Percentiles rank a stretch among this genome's conserved stretches.
Evolutionary conservation across 2,329 filamentous ascomycete species (phyloP).

Genomic region (Epichloe festucae): DNA sequence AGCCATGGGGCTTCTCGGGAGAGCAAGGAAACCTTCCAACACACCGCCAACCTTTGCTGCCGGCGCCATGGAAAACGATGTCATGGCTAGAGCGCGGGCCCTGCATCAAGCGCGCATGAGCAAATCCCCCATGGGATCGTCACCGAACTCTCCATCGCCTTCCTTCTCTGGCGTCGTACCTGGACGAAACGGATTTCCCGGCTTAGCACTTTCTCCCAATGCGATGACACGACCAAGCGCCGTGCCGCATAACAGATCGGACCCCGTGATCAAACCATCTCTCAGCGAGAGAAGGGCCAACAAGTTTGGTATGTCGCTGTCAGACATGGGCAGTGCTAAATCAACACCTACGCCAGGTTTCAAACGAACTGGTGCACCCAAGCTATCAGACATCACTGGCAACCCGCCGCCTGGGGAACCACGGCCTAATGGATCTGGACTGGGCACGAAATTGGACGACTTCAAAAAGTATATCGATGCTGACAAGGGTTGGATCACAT

Average conservation of each 20-base stretch:
- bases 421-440: constrained; percentile 23
- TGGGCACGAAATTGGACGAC: constrained; percentile 41
- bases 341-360: constrained; percentile 13
- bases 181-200: constrained; percentile 30
- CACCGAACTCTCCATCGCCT: constrained; percentile 18
- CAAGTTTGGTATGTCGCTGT: constrained; percentile 44
- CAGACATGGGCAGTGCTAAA: constrained; percentile 31
- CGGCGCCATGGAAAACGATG: constrained; percentile 24
- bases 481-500: constrained; percentile 80
- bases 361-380: constrained; percentile 25
- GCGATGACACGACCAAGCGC: constrained; percentile 32
- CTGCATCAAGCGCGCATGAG: constrained; percentile 33
- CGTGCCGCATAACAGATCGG: constrained; percentile 38
- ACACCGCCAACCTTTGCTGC: constrained; percentile 23
- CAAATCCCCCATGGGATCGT: constrained; percentile 20
- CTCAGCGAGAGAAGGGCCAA: constrained; percentile 51
- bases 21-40: constrained; percentile 39
- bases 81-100: constrained; percentile 35
- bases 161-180: constrained; percentile 21
- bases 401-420: constrained; percentile 8
- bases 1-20: constrained; percentile 63
- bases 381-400: constrained; percentile 28
- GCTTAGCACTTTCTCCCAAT: constrained; percentile 28
- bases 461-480: constrained; percentile 77
- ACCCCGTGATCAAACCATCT: constrained; percentile 41